Conservation (phyloP, 768 basidiomycete species). For the Dacryopinax primogenitus region DNA sequence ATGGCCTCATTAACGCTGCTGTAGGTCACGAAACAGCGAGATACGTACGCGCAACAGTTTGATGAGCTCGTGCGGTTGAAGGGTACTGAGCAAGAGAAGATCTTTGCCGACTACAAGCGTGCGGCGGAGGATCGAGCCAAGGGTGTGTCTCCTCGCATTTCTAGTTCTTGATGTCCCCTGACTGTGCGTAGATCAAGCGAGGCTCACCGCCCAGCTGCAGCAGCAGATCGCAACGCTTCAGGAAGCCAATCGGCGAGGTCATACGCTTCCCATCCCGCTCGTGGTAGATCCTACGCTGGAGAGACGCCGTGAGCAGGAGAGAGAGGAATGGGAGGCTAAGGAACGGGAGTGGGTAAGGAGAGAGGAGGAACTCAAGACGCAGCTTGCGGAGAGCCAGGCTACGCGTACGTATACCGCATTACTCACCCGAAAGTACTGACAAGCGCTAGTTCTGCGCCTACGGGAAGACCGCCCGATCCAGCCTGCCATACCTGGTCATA, state of each 20-base stretch:
- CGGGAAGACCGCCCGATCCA: not conserved
- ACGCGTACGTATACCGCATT: not conserved
- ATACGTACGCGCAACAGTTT: not conserved
- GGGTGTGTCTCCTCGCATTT: not conserved
- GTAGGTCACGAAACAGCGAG: not conserved
- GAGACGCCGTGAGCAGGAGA: not conserved
- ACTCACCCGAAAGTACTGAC: not conserved
- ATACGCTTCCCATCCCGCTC: not conserved
- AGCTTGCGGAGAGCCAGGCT: not conserved
- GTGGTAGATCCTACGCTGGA: not conserved
- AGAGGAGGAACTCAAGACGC: not conserved
- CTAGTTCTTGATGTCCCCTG: not conserved
- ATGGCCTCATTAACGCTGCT: not conserved
- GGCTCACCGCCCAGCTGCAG: not conserved
- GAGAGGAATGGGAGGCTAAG: not conserved
- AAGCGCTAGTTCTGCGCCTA: not conserved
- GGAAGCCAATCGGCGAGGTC: not conserved
- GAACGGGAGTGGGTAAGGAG: not conserved
- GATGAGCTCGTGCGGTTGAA: not conserved
- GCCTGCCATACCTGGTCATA: not conserved
- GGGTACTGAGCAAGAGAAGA: not conserved
- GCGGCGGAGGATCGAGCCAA: not conserved
- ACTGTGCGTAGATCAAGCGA: not conserved
- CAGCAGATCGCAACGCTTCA: not conserved
- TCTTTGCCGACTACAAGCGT: not conserved